Percentiles rank a stretch among this genome's conserved stretches.
Evolutionary conservation across 371 early-diverging fungal species (phyloP).

Genomic region (Umbelopsis sp.): DNA sequence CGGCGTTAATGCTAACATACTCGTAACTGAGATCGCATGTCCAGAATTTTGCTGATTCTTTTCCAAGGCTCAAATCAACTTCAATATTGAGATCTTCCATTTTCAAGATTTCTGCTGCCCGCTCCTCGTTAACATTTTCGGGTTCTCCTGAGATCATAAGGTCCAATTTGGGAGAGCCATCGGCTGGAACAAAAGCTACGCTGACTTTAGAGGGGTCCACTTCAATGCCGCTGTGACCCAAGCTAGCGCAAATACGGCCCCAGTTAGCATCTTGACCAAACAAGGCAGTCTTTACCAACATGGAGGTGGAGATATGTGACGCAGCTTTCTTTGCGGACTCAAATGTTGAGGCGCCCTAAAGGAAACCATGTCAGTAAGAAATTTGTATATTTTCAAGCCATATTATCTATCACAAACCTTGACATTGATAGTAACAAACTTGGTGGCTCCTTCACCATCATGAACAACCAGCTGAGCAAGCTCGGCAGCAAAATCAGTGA

Average conservation of each 20-base stretch:
- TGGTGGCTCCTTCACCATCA: slow-evolving; percentile 97
- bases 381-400: neutral
- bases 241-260: slow-evolving; percentile 77
- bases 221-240: slow-evolving; percentile 64
- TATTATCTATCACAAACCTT: slow-evolving; percentile 48
- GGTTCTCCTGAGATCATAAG: slow-evolving; percentile 87
- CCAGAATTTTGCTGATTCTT: slow-evolving; percentile 81
- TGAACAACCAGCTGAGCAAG: slow-evolving; percentile 87
- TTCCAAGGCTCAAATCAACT: slow-evolving; percentile 80
- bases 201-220: slow-evolving; percentile 74
- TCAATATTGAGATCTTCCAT: slow-evolving; percentile 82
- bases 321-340: slow-evolving; percentile 84
- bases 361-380: neutral
- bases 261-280: slow-evolving; percentile 97
- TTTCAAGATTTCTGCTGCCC: slow-evolving; percentile 82
- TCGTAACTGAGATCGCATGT: slow-evolving; percentile 95
- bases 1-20: slow-evolving; percentile 93
- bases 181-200: slow-evolving; percentile 75
- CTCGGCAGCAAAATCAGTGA: slow-evolving; percentile 82
- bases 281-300: slow-evolving; percentile 93
- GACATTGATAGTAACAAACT: slow-evolving; percentile 91
- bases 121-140: slow-evolving; percentile 73
- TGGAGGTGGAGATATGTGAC: slow-evolving; percentile 86
- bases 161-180: slow-evolving; percentile 61
- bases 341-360: slow-evolving; percentile 72